phyloP scores from a whole-genome alignment of 2,329 filamentous ascomycete genomes.

The Chaetomiaceae sp. region DNA sequence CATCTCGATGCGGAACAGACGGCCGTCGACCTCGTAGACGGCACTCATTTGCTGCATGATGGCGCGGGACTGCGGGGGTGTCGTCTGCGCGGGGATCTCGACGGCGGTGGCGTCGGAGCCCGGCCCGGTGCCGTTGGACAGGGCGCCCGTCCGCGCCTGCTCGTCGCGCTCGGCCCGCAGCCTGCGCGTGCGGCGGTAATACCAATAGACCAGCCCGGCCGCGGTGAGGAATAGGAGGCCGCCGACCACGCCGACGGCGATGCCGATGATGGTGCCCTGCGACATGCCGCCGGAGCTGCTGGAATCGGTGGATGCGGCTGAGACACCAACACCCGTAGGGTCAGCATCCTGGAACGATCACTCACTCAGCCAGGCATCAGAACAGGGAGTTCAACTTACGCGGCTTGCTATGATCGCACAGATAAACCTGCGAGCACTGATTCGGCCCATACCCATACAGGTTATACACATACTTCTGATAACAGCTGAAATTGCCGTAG shows the following conservation, averaged over 20 bases:
- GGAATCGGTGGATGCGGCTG: neutral
- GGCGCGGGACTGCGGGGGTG: neutral
- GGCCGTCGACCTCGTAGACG: slow-evolving; percentile 20
- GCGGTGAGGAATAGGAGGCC: slow-evolving; percentile 18
- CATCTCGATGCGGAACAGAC: slow-evolving; percentile 19
- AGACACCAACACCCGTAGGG: too few relatives aligned
- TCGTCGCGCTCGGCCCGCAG: neutral
- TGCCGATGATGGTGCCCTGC: slow-evolving; percentile 23
- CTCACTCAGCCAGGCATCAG: too few relatives aligned
- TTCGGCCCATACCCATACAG: slow-evolving; percentile 27
- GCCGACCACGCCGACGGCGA: slow-evolving; percentile 23
- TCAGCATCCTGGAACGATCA: too few relatives aligned
- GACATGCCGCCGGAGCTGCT: slow-evolving; percentile 11
- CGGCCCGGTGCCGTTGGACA: neutral
- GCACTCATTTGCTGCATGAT: neutral
- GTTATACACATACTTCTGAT: slow-evolving; percentile 24
- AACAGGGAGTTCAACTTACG: slow-evolving; percentile 23
- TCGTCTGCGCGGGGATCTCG: neutral
- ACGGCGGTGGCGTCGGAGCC: neutral
- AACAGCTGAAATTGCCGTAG: slow-evolving; percentile 31
- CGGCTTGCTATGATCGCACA: slow-evolving; percentile 28
- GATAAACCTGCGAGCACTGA: slow-evolving; percentile 29
- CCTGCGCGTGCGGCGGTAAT: slow-evolving; percentile 11
- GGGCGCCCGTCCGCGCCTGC: neutral
- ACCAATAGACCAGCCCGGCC: slow-evolving; percentile 18